Base-by-base conservation (phyloP, 768 basidiomycete species). In the Russula abietina region DNA sequence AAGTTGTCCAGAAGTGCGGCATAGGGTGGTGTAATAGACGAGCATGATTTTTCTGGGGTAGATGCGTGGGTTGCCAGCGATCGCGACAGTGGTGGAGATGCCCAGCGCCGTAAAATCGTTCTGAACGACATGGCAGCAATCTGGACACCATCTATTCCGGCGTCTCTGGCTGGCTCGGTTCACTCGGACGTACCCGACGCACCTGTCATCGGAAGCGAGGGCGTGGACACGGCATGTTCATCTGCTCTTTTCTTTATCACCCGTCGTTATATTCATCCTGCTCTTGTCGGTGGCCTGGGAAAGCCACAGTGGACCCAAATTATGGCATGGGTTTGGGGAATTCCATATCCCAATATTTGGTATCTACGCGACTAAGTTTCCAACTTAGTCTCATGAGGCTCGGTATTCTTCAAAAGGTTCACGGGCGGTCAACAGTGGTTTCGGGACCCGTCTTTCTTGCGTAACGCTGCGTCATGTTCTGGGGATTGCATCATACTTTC, bases 21-120 rank as follows among this genome's bases (percentile, higher is more conserved):
- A 75, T 97, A 98, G 14, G 93, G 92, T 22, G 95, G 96, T 16
- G 87, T 93, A 68, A 97, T 91, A 5, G 88, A 81, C 19, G 76
- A 73, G 69, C 85, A 88, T 71, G 86, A 81, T 71, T 84, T 86
- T 61, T 80, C 76, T 16, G 76, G 72, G 12, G 77, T 67, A 11
- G 75, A 63, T 1, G 78, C 72, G 66, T 78, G 74, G 2, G 78
- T 79, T 33, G 78, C 78, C 30, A 82, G 67, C 32, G 56, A 61
- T 32, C 71, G 55, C 49, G 51, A 38, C 5, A 43, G 33, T 22
- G 54, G 26, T 14, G 48, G 45, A 14, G 54, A 32, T 38, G 54
- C 39, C 58, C 58, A 55, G 10, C 57, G 53, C 48, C 63, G 59
- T 56, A 55, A 6, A 30, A 19, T 50, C 41, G 46, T 46, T 46